Conservation (phyloP, 495 filamentous ascomycete species). For the Penicillium lagena region DNA sequence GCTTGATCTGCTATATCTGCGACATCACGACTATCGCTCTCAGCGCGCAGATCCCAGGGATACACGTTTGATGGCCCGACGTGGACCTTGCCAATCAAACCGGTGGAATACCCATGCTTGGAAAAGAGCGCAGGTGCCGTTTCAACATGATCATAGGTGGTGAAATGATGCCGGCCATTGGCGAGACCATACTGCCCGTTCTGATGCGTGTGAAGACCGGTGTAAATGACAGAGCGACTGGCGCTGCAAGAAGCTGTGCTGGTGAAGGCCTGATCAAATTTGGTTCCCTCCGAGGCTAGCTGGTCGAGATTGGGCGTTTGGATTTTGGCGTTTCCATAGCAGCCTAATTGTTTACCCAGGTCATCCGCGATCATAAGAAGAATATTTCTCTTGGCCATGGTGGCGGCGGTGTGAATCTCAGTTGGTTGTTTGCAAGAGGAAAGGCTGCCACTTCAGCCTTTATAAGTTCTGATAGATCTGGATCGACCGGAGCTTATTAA, state of each 20-base stretch:
- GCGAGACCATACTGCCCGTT: conserved; percentile 40
- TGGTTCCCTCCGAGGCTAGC: conserved; percentile 26
- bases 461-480: not conserved
- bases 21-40: conserved; percentile 28
- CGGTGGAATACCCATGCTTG: conserved; percentile 29
- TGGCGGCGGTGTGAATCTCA: not conserved
- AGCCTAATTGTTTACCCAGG: conserved; percentile 31
- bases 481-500: not conserved
- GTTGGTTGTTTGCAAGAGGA: too few relatives aligned
- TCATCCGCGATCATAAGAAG: conserved; percentile 38
- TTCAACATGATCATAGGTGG: conserved; percentile 34
- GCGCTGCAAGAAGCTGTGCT: conserved; percentile 42
- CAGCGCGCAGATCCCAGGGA: conserved; percentile 31
- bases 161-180: conserved; percentile 28
- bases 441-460: too few relatives aligned
- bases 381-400: conserved; percentile 24
- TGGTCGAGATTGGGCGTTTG: conserved; percentile 33
- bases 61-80: conserved; percentile 35
- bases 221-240: conserved; percentile 38
- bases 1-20: conserved; percentile 26
- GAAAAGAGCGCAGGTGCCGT: conserved; percentile 31
- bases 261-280: conserved; percentile 34
- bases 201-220: conserved; percentile 40
- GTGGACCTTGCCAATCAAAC: conserved; percentile 41
- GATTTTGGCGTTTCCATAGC: conserved; percentile 28